Evolutionary conservation across 139 green algal species (phyloP).

Genomic region (Choricystis sp.): DNA sequence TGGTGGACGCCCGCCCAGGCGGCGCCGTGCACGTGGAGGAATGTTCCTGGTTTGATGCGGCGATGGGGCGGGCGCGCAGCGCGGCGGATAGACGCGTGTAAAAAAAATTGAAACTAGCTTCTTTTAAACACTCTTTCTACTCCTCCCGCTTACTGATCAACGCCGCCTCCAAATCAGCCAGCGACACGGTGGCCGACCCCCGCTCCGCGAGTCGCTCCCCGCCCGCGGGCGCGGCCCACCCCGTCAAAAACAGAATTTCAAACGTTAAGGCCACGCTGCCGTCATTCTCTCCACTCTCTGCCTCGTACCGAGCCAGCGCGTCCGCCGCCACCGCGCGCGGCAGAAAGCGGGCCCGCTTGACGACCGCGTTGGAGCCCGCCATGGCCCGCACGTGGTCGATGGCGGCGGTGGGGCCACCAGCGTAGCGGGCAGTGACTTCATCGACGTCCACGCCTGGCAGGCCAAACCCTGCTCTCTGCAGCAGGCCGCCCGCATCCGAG

Average conservation of each 20-base stretch:
- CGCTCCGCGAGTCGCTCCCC: no score
- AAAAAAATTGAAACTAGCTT: neutral
- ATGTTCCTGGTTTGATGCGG: neutral
- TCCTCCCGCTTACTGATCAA: neutral
- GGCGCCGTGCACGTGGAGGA: neutral
- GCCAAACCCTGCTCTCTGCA: slow-evolving; percentile 37
- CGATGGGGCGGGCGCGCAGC: neutral
- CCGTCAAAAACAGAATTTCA: neutral
- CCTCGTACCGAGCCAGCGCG: neutral
- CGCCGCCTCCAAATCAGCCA: neutral
- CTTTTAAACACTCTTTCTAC: neutral
- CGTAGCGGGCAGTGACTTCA: neutral
- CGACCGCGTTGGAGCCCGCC: neutral
- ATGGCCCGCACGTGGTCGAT: neutral
- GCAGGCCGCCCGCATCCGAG: slow-evolving; percentile 52
- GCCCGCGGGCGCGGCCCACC: neutral
- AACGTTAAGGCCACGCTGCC: neutral
- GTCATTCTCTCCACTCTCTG: neutral
- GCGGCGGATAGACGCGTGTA: neutral
- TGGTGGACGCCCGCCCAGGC: neutral
- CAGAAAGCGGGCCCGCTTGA: neutral
- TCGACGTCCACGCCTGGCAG: slow-evolving; percentile 61
- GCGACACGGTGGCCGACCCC: neutral
- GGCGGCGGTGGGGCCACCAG: neutral
- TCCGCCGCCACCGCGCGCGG: neutral